phyloP scores from a whole-genome alignment of 306 rosid genomes.

The Vigna reflexopilosa region DNA sequence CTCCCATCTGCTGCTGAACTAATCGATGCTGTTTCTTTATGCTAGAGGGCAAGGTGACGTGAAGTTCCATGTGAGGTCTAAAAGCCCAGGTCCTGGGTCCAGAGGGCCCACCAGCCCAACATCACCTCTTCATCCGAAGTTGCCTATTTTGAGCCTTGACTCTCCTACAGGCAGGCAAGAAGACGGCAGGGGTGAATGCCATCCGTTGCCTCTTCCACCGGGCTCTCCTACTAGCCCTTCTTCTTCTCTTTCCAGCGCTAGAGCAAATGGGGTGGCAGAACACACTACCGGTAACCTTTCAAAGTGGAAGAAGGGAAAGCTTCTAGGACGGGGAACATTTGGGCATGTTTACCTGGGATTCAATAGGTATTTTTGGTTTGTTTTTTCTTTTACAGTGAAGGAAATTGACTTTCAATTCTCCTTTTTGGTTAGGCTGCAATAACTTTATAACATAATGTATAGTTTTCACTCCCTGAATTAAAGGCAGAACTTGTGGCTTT shows the following conservation, averaged over 20 bases:
- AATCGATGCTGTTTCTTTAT: constrained; percentile 48
- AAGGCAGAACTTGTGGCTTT: constrained; percentile 17
- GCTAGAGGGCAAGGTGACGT: constrained; percentile 66
- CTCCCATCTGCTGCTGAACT: constrained; percentile 34
- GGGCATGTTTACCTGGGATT: constrained; percentile 97
- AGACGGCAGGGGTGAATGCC: constrained; percentile 75
- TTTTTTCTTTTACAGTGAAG: constrained; percentile 4
- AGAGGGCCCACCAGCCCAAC: constrained; percentile 94
- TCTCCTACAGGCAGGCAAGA: constrained; percentile 81
- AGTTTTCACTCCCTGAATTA: constrained; percentile 30
- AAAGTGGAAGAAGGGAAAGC: constrained; percentile 95
- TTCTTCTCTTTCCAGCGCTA: constrained; percentile 57
- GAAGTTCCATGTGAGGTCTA: constrained; percentile 60
- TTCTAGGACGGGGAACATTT: constrained; percentile 94
- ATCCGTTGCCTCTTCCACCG: constrained; percentile 95
- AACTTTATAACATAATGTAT: constrained; percentile 24
- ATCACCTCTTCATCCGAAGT: constrained; percentile 81
- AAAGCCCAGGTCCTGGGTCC: constrained; percentile 85
- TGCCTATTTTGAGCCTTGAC: constrained; percentile 62
- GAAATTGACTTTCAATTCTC: constrained; percentile 34
- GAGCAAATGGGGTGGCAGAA: constrained; percentile 53
- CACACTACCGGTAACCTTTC: constrained; percentile 48
- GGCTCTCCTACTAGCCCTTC: constrained; percentile 91
- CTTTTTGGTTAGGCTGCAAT: constrained; percentile 21
- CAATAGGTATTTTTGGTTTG: constrained; percentile 67